Conservation (phyloP, 495 filamentous ascomycete species). For the Podospora anserina region DNA sequence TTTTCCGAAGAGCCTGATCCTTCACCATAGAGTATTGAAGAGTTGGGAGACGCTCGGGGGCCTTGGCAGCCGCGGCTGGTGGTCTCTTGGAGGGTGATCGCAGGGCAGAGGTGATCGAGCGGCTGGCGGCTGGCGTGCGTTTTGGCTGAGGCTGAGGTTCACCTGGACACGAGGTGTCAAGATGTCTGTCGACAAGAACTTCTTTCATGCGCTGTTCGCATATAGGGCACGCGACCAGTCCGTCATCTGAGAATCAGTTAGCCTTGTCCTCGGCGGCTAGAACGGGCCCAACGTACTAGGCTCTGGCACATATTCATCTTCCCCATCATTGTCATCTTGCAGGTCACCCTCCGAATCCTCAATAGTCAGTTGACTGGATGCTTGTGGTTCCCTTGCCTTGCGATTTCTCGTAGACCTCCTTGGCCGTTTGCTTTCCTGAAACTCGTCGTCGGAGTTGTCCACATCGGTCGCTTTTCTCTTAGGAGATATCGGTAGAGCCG, state of each 20-base stretch:
- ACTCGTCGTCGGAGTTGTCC: constrained; percentile 34
- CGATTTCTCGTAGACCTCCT: constrained; percentile 45
- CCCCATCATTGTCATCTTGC: constrained; percentile 28
- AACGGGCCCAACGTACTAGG: constrained; percentile 20
- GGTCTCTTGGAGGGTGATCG: constrained; percentile 3
- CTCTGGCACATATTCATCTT: constrained; percentile 28
- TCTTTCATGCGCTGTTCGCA: constrained; percentile 75
- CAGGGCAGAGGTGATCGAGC: constrained; percentile 16
- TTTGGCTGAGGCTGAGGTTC: constrained; percentile 29
- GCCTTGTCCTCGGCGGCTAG: not conserved
- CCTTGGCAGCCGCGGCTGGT: constrained; percentile 11
- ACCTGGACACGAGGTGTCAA: constrained; percentile 60
- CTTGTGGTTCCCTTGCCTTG: constrained; percentile 37
- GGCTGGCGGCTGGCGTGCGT: constrained; percentile 11
- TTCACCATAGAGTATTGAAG: constrained; percentile 79
- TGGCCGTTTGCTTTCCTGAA: constrained; percentile 41
- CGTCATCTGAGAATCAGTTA: constrained; percentile 57
- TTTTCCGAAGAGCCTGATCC: constrained; percentile 71
- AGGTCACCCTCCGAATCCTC: constrained; percentile 31
- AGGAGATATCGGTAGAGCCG: constrained; percentile 17
- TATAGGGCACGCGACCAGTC: constrained; percentile 76
- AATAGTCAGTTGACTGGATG: constrained; percentile 34
- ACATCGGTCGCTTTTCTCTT: constrained; percentile 56
- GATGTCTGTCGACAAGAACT: constrained; percentile 66
- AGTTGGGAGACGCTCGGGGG: constrained; percentile 60